Evolutionary conservation across 371 early-diverging fungal genomes (phyloP).

Genomic region (Zychaea mexicana): DNA sequence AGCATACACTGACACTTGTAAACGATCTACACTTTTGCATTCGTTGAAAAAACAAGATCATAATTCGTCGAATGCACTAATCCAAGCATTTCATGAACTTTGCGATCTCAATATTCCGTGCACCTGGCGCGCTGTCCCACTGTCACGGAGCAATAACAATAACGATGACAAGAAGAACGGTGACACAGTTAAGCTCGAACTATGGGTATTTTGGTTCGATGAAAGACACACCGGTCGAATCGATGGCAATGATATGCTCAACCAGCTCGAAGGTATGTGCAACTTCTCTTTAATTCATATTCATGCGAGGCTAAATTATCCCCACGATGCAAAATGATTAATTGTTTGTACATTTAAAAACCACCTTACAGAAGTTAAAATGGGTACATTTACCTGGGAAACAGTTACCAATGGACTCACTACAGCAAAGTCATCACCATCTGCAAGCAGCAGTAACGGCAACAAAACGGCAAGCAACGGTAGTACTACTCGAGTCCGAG

Average conservation of each 20-base stretch:
- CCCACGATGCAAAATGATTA: not conserved
- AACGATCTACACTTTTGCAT: slow-evolving; percentile 22
- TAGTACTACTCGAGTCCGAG: slow-evolving; percentile 4
- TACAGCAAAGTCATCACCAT: slow-evolving; percentile 21
- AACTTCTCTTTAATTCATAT: not conserved
- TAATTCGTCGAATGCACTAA: slow-evolving; percentile 13
- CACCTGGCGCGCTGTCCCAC: slow-evolving; percentile 25
- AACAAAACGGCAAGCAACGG: not conserved
- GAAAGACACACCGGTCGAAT: slow-evolving; percentile 47
- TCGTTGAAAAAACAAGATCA: slow-evolving; percentile 20
- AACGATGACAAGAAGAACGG: not conserved
- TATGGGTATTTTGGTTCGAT: slow-evolving; percentile 58
- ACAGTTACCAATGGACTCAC: slow-evolving; percentile 33
- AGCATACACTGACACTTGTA: slow-evolving; percentile 36
- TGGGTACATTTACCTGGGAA: slow-evolving; percentile 52
- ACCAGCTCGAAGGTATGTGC: slow-evolving; percentile 38
- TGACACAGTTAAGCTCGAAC: slow-evolving; percentile 23
- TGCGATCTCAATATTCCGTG: slow-evolving; percentile 32
- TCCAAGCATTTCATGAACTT: slow-evolving; percentile 35
- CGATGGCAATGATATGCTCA: slow-evolving; percentile 32
- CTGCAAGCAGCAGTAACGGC: not conserved
- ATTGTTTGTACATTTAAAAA: not conserved
- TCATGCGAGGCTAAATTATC: not conserved
- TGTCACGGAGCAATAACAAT: not conserved
- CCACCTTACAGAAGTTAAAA: slow-evolving; percentile 32